A percentile compares a stretch with the other conserved stretches of the same genome.
Conservation (phyloP, 208 protist genomes). For the Acanthamoeba royreba region DNA sequence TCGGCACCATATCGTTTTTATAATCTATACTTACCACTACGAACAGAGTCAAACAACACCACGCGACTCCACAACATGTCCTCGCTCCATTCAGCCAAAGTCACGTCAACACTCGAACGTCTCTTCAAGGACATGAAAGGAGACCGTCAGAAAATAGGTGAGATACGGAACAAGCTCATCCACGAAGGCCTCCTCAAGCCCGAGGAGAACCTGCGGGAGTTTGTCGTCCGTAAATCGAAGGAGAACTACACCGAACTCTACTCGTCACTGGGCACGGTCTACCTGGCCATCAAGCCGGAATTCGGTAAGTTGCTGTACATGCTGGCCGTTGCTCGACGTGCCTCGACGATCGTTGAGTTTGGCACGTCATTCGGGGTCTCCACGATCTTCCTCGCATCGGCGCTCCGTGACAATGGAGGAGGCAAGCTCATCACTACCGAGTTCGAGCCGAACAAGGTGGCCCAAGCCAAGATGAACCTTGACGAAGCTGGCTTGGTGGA, state of each 20-base stretch:
- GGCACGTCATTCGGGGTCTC: neutral
- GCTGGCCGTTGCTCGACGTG: neutral
- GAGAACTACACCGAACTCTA: neutral
- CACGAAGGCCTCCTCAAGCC: neutral
- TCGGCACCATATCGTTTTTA: too few relatives aligned
- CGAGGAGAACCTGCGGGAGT: neutral
- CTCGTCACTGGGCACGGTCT: neutral
- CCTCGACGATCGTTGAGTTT: constrained; percentile 1
- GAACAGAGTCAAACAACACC: too few relatives aligned
- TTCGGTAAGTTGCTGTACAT: constrained; percentile 20
- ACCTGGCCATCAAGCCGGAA: neutral
- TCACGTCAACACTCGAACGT: neutral
- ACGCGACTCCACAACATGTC: too few relatives aligned
- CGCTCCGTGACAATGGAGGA: neutral
- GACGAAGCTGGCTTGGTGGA: neutral
- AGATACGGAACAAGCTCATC: neutral
- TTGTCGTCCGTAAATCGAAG: neutral
- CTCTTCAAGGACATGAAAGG: neutral
- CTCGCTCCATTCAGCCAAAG: neutral
- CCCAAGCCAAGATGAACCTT: neutral
- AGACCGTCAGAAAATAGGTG: neutral
- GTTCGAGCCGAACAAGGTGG: neutral
- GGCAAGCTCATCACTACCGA: neutral
- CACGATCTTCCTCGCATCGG: neutral
- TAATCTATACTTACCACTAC: too few relatives aligned